Evolutionary conservation across 768 basidiomycete genomes (phyloP), one percentile per base, ranked within the genome.

Genomic region (Pisolithus albus): DNA sequence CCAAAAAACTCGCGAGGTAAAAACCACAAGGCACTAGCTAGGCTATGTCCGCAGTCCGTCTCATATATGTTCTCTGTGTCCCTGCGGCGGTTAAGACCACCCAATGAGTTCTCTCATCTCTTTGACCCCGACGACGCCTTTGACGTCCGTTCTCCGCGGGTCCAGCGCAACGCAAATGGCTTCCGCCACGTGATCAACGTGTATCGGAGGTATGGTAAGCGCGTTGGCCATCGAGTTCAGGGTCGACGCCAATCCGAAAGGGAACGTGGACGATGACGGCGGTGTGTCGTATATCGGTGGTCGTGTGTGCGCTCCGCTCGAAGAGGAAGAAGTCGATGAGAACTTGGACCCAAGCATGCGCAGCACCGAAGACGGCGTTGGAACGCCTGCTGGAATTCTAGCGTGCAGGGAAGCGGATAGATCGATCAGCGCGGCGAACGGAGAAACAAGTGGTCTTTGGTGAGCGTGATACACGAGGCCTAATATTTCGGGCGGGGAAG

Each of bases 381-480:
- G 85, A 40, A 86, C 43, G 46, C 71, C 68, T 43, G 59, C 64
- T 51, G 88, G 81, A 39, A 79, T 62, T 50, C 76, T 80, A 16
- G 75, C 70, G 62, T 92, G 90, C 23, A 92, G 50, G 7, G 77
- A 74, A 9, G 91, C 80, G 21, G 92, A 88, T 7, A 94, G 69
- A 63, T 92, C 90, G 39, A 96, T 76, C 50, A 92, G 63, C 7
- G 86, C 84, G 1, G 95, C 93, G 48, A 88, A 76, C 47, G 91
- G 86, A 39, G 91, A 86, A 9, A 87, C 86, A 45, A 94, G 62
- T n/a, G 96, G 96, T 40, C 93, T 84, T 58, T 85, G 75, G 68
- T 96, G 92, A 8, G 95, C 88, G 64, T 98, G 95, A 70, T 98
- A 98, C 59, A 99, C 92, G 49, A 99, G 75, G 56, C 94, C 96